Percentiles rank a stretch among this genome's conserved stretches.
These are phyloP conservation scores for Angomonas ambiguus DNA, from an alignment of 208 protist species.

Conservation along the genomic window DNA sequence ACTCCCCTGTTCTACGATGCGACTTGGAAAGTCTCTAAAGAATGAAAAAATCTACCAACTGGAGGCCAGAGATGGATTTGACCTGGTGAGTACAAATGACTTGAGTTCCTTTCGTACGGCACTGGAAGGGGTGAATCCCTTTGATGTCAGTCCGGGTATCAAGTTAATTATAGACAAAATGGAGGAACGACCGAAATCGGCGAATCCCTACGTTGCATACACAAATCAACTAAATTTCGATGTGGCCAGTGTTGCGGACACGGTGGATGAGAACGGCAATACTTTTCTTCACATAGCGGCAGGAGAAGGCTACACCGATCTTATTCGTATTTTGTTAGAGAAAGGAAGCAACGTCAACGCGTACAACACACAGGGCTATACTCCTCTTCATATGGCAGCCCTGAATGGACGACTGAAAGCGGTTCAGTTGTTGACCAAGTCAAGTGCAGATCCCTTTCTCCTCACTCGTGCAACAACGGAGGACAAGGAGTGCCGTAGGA, in stretches of 20 bases:
- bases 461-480: constrained; percentile 11
- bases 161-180: constrained; percentile 33
- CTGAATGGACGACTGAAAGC: constrained; percentile 31
- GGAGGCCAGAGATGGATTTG: constrained; percentile 31
- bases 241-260: constrained; percentile 14
- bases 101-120: constrained; percentile 35
- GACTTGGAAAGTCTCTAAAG: not conserved
- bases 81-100: constrained; percentile 48
- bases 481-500: constrained; percentile 11
- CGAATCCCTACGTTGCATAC: constrained; percentile 32
- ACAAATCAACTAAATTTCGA: constrained; percentile 26
- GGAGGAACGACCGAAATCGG: constrained; percentile 16
- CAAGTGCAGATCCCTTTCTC: constrained; percentile 21
- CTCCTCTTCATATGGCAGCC: constrained; percentile 43
- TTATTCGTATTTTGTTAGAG: constrained; percentile 23
- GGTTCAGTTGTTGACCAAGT: constrained; percentile 22
- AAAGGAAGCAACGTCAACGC: constrained; percentile 33
- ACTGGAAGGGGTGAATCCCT: constrained; percentile 49
- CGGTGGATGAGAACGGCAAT: constrained; percentile 31
- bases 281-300: constrained; percentile 48
- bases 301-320: constrained; percentile 19
- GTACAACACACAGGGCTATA: constrained; percentile 33
- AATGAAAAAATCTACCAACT: constrained; percentile 19
- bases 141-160: constrained; percentile 59
- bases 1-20: too few species aligned